A percentile compares a stretch with the other conserved stretches of the same genome.
phyloP scores from a whole-genome alignment of 2,329 filamentous ascomycete species.

The Fusarium tupiense region DNA sequence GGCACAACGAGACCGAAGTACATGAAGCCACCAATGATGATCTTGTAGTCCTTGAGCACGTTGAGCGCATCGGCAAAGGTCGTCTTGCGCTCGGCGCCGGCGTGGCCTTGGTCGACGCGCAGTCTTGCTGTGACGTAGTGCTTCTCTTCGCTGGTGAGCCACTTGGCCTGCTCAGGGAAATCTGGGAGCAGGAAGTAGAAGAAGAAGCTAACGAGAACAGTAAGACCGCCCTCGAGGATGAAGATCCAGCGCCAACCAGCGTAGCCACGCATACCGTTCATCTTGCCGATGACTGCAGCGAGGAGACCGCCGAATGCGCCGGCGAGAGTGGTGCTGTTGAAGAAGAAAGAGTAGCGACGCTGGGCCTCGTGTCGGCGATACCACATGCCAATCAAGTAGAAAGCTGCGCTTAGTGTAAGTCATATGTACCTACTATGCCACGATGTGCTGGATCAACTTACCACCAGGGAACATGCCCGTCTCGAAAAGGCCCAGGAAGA shows the following conservation, averaged over 20 bases:
- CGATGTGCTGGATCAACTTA: slow-evolving; percentile 25
- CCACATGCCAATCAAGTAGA: slow-evolving; percentile 87
- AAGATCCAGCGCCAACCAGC: slow-evolving; percentile 85
- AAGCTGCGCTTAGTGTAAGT: slow-evolving; percentile 53
- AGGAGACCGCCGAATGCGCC: slow-evolving; percentile 88
- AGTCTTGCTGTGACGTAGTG: slow-evolving; percentile 73
- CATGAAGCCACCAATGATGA: slow-evolving; percentile 80
- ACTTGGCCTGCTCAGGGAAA: slow-evolving; percentile 79
- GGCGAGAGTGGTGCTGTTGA: slow-evolving; percentile 80
- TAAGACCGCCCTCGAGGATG: slow-evolving; percentile 77
- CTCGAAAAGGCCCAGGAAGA: slow-evolving; percentile 84
- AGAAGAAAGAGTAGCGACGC: slow-evolving; percentile 93
- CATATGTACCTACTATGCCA: slow-evolving; percentile 43
- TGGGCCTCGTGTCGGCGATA: slow-evolving; percentile 90
- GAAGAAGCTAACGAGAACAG: slow-evolving; percentile 67
- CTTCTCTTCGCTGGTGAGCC: slow-evolving; percentile 76
- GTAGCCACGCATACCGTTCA: slow-evolving; percentile 77
- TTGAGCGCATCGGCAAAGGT: slow-evolving; percentile 66
- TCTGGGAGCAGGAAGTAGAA: slow-evolving; percentile 77
- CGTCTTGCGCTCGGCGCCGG: slow-evolving; percentile 70
- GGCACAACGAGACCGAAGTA: slow-evolving; percentile 84
- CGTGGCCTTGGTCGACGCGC: slow-evolving; percentile 73
- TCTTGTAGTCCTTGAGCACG: slow-evolving; percentile 78
- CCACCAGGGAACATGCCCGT: slow-evolving; percentile 73
- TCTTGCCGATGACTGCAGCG: slow-evolving; percentile 88